Conservation (phyloP, 2,329 filamentous ascomycete genomes). For the Trichoderma sp. region DNA sequence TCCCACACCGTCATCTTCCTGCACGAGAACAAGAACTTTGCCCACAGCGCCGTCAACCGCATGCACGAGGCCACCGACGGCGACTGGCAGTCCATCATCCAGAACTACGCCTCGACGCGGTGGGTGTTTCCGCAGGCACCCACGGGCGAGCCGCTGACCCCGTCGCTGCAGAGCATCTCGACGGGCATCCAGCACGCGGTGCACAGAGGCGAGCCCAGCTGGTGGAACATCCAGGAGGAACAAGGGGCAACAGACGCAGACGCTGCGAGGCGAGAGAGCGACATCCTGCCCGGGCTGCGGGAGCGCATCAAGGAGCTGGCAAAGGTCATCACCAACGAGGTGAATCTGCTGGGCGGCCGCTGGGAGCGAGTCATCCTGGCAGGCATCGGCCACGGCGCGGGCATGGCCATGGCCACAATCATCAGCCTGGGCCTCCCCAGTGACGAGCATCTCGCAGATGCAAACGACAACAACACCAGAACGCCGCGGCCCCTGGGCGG, state of each 20-base stretch:
- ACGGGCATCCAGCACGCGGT: slow-evolving; percentile 9
- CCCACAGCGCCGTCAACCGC: background rate
- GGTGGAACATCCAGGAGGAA: background rate
- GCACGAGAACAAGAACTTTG: background rate
- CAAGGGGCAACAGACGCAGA: background rate
- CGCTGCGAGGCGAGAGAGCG: background rate
- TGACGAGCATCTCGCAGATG: background rate
- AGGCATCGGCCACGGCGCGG: slow-evolving; percentile 14
- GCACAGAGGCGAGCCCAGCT: slow-evolving; percentile 5
- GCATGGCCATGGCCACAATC: slow-evolving; percentile 3
- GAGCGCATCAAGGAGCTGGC: background rate
- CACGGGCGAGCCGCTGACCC: slow-evolving; percentile 7
- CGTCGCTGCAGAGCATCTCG: background rate
- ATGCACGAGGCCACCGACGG: slow-evolving; percentile 17
- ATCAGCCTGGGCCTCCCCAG: background rate
- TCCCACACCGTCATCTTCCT: slow-evolving; percentile 22
- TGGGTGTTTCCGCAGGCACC: slow-evolving; percentile 23
- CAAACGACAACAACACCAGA: too few relatives aligned
- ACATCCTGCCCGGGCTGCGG: background rate
- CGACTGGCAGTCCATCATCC: slow-evolving; percentile 19
- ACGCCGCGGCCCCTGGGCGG: background rate
- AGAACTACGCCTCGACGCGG: slow-evolving; percentile 18
- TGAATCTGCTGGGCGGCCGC: background rate
- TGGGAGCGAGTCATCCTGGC: slow-evolving; percentile 20
- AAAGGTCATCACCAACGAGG: slow-evolving; percentile 14